Conservation (phyloP, 805 yeast genomes). For the Yarrowia divulgata region DNA sequence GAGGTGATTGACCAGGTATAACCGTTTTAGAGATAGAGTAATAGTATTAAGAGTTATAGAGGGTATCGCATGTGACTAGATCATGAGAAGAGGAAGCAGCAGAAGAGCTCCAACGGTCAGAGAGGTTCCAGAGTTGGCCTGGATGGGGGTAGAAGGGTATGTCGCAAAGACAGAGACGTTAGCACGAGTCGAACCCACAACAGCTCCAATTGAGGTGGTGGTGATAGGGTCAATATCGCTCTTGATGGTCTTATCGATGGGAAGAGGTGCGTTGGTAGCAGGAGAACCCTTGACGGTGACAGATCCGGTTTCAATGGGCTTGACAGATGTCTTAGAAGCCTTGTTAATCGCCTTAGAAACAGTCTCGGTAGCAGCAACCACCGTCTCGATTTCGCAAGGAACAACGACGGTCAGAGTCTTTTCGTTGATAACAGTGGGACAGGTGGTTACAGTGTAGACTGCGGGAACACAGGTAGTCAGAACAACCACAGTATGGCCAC, state of each 20-base stretch:
- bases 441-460: slow-evolving; percentile 3
- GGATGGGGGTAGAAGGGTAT: not conserved
- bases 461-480: not conserved
- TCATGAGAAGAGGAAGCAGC: not conserved
- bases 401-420: not conserved
- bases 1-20: too few relatives aligned
- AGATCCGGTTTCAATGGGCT: not conserved
- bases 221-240: too few relatives aligned
- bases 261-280: too few relatives aligned
- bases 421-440: not conserved
- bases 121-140: not conserved
- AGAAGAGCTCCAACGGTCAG: not conserved
- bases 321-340: too few relatives aligned
- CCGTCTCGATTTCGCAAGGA: slow-evolving; percentile 1
- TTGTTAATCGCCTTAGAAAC: too few relatives aligned
- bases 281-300: too few relatives aligned
- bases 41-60: not conserved
- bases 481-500: not conserved
- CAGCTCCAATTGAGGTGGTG: too few relatives aligned
- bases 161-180: too few relatives aligned
- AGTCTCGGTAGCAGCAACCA: too few relatives aligned
- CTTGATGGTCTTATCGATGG: too few relatives aligned
- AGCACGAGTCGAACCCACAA: too few relatives aligned
- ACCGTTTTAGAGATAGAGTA: too few relatives aligned
- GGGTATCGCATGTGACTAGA: not conserved